These are phyloP conservation scores for Botrytis tulipae DNA, from an alignment of 2,329 filamentous ascomycete genomes.

Conservation along the genomic window DNA sequence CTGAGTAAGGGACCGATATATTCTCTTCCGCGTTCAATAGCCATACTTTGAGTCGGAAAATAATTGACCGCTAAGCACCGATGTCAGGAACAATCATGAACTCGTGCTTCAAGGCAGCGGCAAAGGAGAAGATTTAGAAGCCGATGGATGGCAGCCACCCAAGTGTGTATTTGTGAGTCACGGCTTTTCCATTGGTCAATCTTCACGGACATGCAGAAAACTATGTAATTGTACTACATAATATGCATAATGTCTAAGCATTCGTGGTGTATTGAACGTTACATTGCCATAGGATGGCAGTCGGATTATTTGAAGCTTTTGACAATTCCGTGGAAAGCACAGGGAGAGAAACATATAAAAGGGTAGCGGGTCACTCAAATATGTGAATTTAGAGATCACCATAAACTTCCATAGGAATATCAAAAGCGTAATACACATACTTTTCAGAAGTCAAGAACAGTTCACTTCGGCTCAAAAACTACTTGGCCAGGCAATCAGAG, in stretches of 20 bases:
- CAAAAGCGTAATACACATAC: not conserved
- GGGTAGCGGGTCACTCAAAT: not conserved
- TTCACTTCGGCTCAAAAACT: not conserved
- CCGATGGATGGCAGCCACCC: constrained; percentile 8
- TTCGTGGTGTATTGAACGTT: not conserved
- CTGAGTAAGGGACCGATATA: not conserved
- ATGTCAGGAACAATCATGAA: not conserved
- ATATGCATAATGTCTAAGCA: not conserved
- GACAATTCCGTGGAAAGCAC: not conserved
- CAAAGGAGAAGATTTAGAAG: not conserved
- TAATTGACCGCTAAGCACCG: not conserved
- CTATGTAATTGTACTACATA: not conserved
- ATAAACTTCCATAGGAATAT: not conserved
- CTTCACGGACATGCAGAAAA: not conserved
- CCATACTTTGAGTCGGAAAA: not conserved
- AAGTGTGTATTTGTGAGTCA: not conserved
- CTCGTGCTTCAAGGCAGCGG: not conserved
- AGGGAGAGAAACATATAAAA: not conserved
- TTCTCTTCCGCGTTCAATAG: not conserved
- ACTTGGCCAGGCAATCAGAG: not conserved
- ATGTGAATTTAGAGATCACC: not conserved
- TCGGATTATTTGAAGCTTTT: constrained; percentile 3
- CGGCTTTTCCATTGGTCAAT: not conserved
- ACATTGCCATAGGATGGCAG: not conserved
- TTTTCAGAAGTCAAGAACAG: not conserved